A percentile compares a stretch with the other conserved stretches of the same genome.
phyloP scores from a whole-genome alignment of 176 grass and related monocot species.

The Miscanthus lutarioriparius region DNA sequence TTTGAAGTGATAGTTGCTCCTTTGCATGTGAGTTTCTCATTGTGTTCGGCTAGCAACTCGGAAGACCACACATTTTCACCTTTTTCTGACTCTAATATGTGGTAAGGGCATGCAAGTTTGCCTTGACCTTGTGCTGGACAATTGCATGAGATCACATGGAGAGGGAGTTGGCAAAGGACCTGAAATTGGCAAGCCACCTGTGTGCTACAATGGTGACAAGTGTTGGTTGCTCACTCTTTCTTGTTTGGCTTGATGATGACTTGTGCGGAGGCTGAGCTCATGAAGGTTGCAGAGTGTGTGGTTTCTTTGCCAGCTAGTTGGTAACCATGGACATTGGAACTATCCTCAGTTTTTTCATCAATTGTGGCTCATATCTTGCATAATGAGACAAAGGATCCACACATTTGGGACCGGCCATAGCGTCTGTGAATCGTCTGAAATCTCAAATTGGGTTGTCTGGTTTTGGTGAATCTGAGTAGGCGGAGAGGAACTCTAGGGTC shows the following conservation, averaged over 20 bases:
- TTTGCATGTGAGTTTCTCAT: slow-evolving; percentile 42
- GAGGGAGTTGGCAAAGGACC: slow-evolving; percentile 44
- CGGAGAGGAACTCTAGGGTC: no score
- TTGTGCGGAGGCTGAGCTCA: slow-evolving; percentile 19
- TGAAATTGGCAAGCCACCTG: slow-evolving; percentile 39
- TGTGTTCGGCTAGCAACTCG: slow-evolving; percentile 20
- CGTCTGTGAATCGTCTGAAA: no score
- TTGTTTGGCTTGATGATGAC: slow-evolving; percentile 27
- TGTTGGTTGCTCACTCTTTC: slow-evolving; percentile 23
- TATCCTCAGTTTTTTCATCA: background rate
- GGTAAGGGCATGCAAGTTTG: slow-evolving; percentile 7
- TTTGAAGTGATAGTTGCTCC: slow-evolving; percentile 26
- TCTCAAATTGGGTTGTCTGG: no score
- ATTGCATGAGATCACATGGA: slow-evolving; percentile 47
- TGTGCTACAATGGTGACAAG: slow-evolving; percentile 39
- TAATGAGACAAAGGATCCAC: background rate
- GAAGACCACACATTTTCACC: slow-evolving; percentile 14
- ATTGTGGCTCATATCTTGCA: slow-evolving; percentile 15
- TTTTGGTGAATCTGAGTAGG: no score
- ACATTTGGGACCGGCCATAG: background rate
- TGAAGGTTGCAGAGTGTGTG: slow-evolving; percentile 6
- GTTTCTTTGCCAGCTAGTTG: background rate
- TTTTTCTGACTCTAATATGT: background rate
- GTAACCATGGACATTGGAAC: background rate
- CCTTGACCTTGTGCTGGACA: slow-evolving; percentile 37